Evolutionary conservation across 768 basidiomycete genomes (phyloP).

Genomic region (Favolaschia claudopus): DNA sequence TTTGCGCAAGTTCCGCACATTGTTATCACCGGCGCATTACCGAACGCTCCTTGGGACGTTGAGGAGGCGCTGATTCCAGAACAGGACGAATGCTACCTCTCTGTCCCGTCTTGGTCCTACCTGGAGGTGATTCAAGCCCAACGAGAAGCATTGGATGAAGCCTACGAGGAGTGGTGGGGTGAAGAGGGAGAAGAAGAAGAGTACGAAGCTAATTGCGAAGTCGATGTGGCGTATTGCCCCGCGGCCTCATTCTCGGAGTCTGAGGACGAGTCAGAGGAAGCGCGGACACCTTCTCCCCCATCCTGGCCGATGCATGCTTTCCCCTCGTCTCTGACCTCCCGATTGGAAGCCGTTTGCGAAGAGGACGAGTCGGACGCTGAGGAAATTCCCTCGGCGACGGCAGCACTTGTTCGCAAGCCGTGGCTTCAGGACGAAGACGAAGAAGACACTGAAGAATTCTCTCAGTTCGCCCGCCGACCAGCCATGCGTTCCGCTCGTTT

Average conservation of each 20-base stretch:
- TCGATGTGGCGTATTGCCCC: not conserved
- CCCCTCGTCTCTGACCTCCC: not conserved
- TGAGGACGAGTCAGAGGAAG: slow-evolving; percentile 21
- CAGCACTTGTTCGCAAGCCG: slow-evolving; percentile 7
- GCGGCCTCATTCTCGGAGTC: slow-evolving; percentile 10
- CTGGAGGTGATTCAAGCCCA: not conserved
- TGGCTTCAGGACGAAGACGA: slow-evolving; percentile 25
- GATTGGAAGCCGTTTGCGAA: slow-evolving; percentile 10
- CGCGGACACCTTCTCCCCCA: slow-evolving; percentile 25
- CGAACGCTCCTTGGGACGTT: slow-evolving; percentile 44
- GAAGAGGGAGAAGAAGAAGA: not conserved
- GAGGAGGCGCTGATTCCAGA: slow-evolving; percentile 1
- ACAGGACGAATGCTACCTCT: slow-evolving; percentile 10
- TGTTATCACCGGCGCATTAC: slow-evolving; percentile 47
- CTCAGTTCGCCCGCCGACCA: not conserved
- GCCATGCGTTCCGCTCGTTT: not conserved
- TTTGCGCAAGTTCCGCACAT: slow-evolving; percentile 52
- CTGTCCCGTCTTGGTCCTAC: slow-evolving; percentile 10
- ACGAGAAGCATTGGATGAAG: not conserved
- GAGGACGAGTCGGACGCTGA: slow-evolving; percentile 23
- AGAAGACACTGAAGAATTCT: not conserved
- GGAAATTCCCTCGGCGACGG: slow-evolving; percentile 9
- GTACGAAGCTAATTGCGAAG: not conserved
- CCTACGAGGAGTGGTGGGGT: not conserved
- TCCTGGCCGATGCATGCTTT: slow-evolving; percentile 9